phyloP scores from a whole-genome alignment of 495 filamentous ascomycete species.

The Cercophora samala region DNA sequence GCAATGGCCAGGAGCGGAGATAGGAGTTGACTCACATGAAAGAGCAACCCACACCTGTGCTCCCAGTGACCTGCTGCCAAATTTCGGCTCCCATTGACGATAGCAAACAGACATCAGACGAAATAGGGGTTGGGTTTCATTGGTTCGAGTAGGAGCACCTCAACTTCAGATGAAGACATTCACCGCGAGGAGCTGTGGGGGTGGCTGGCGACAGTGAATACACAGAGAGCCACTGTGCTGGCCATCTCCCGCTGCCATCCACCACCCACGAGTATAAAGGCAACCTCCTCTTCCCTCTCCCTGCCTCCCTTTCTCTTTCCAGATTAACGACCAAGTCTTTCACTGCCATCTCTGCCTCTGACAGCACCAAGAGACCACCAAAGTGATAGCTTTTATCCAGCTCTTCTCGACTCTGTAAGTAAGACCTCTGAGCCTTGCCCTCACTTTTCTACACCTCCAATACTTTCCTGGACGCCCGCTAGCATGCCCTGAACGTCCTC shows the following conservation, averaged over 20 bases:
- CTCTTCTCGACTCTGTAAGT: neutral
- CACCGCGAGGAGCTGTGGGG: neutral
- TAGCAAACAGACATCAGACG: neutral
- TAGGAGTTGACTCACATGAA: neutral
- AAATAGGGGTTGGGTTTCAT: neutral
- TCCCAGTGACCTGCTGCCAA: neutral
- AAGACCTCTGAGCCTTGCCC: neutral
- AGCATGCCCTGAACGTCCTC: neutral
- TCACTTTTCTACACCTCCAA: neutral
- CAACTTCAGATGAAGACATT: neutral
- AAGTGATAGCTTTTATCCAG: neutral
- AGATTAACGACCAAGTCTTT: neutral
- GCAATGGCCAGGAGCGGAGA: neutral
- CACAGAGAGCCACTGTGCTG: neutral
- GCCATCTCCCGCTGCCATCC: too few relatives aligned
- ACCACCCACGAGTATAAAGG: neutral
- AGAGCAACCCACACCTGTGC: neutral
- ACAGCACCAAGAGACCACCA: neutral
- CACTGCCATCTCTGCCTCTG: neutral
- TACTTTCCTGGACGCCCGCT: neutral
- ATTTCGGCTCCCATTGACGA: neutral
- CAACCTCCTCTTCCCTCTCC: neutral
- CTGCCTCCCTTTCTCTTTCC: neutral
- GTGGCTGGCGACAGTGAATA: neutral
- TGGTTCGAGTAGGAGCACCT: neutral